Evolutionary conservation across 495 filamentous ascomycete species (phyloP).

Genomic region (Penicillium crystallinum): DNA sequence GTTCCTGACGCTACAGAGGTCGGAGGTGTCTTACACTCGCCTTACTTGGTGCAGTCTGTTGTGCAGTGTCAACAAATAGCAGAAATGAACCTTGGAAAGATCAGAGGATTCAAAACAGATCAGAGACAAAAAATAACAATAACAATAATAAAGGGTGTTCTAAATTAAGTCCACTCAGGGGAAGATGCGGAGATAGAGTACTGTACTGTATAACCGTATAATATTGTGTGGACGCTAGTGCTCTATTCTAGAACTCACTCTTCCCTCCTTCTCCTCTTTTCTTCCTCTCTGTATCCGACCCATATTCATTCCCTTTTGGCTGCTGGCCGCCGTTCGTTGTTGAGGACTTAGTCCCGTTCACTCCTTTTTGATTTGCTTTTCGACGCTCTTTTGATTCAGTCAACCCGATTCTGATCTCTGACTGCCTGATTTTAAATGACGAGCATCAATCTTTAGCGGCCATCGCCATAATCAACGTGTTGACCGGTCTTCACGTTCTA

Average conservation of each 20-base stretch:
- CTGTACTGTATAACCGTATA: background rate
- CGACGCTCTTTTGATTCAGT: background rate
- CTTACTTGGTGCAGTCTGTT: constrained; percentile 12
- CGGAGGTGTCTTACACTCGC: constrained; percentile 6
- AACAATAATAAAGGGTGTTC: background rate
- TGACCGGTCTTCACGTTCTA: constrained; percentile 3
- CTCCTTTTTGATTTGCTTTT: constrained; percentile 22
- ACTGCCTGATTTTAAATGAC: constrained; percentile 14
- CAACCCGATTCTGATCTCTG: background rate
- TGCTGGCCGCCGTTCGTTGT: constrained; percentile 33
- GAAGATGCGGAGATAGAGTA: constrained; percentile 6
- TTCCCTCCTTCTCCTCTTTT: constrained; percentile 22
- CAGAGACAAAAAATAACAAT: background rate
- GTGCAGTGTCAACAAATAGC: background rate
- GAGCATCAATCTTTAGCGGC: constrained; percentile 8
- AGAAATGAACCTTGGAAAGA: background rate
- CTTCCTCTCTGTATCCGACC: constrained; percentile 16
- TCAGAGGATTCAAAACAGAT: background rate
- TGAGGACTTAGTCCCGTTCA: constrained; percentile 24
- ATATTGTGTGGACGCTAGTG: constrained; percentile 1
- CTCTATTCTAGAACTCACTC: constrained; percentile 11
- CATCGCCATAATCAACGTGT: constrained; percentile 2
- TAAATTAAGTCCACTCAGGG: constrained; percentile 7
- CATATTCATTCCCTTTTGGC: constrained; percentile 24
- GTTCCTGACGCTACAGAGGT: constrained; percentile 29